Base-by-base conservation (phyloP, 2,329 filamentous ascomycete genomes). In the Colletotrichum shisoi region DNA sequence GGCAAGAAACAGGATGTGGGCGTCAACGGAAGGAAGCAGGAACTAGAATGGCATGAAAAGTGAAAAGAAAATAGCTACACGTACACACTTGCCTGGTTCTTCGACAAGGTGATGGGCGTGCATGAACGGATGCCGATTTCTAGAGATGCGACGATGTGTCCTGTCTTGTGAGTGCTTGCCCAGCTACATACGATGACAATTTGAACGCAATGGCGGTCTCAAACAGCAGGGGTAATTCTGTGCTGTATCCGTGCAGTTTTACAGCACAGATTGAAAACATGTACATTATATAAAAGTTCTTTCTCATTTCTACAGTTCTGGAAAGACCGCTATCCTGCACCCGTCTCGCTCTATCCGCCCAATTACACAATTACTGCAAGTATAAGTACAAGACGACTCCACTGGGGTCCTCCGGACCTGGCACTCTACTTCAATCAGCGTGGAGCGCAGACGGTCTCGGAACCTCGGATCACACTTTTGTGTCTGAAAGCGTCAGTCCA, bases 161-260 rank as follows among this genome's bases (percentile, higher is more conserved):
- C 17, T 21, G 31, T 21, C 27, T 19, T 39, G 27, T 7, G 31
- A 27, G 7, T 49, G 15, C 21, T 13, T 53, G n/a, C 49, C 27
- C 3, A 39, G n/a, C 31, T 34, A 34, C 31, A 53, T 17, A 31
- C 49, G 39, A 19, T 13, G 34, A 53, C 9, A 15, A 19, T 9
- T 19, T 17, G 24, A 19, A 21, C 12, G 52, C 24, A 42, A 27
- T 56, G 24, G 54, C 40, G 12, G 45, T 31, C 8, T 21, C 31
- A 63, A 63, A 67, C 52, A 67, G 63, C 59, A 63, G 63, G 59
- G 63, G 63, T 67, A 52, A 57, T 34, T 34, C 31, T 34, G 31
- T 9, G 31, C 31, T 34, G 7, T 34, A 34, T 34, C 31, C 31
- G 31, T 34, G 7, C 31, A 34, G 31, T 34, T 9, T 34, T 8